Percentiles rank a stretch among this genome's conserved stretches.
These are phyloP conservation scores for Cladosporium sp. DNA, from an alignment of 2,329 filamentous ascomycete species.

Conservation along the genomic window DNA sequence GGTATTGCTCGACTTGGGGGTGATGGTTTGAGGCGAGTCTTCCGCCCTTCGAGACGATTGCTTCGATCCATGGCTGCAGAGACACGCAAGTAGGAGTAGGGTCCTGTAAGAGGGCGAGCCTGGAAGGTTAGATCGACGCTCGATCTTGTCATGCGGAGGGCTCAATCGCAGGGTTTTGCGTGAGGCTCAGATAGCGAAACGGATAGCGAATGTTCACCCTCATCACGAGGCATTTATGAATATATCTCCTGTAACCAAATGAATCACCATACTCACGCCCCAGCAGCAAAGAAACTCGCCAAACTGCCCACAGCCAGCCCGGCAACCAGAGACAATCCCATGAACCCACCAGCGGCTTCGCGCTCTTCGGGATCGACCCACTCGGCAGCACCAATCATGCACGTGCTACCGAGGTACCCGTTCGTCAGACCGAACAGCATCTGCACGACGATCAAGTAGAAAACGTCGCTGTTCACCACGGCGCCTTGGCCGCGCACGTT, in stretches of 20 bases:
- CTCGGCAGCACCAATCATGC: slow-evolving; percentile 86
- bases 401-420: slow-evolving; percentile 81
- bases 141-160: background rate
- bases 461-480: slow-evolving; percentile 74
- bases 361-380: slow-evolving; percentile 82
- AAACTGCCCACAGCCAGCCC: slow-evolving; percentile 85
- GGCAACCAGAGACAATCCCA: slow-evolving; percentile 85
- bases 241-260: background rate
- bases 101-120: no score
- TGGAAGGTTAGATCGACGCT: background rate
- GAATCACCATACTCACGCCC: slow-evolving; percentile 25
- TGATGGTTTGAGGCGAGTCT: no score
- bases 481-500: slow-evolving; percentile 80
- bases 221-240: background rate
- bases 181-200: background rate
- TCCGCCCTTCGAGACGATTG: no score
- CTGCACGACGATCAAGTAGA: slow-evolving; percentile 85
- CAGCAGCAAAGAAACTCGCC: slow-evolving; percentile 75
- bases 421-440: slow-evolving; percentile 81
- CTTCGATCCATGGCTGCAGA: no score
- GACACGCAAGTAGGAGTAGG: no score
- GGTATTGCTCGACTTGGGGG: no score
- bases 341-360: slow-evolving; percentile 89
- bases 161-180: no score
- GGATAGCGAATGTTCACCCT: background rate